Conservation (phyloP, 2,329 filamentous ascomycete species). For the Trichoderma citrinoviride region DNA sequence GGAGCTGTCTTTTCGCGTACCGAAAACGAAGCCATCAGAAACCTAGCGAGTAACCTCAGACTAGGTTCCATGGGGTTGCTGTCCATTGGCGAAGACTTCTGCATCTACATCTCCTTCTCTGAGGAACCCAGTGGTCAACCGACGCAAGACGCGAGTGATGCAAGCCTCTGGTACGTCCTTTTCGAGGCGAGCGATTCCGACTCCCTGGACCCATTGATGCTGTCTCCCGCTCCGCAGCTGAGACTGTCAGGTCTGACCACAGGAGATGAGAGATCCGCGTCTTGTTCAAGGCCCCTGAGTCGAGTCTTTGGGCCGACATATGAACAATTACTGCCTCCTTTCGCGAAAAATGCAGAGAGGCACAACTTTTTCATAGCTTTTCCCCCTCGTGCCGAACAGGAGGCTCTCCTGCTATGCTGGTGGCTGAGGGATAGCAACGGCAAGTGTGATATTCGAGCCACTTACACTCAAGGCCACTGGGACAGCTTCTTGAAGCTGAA, state of each 20-base stretch:
- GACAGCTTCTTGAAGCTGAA: slow-evolving; percentile 38
- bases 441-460: slow-evolving; percentile 43
- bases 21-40: slow-evolving; percentile 27
- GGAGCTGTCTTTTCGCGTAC: slow-evolving; percentile 26
- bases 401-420: slow-evolving; percentile 39
- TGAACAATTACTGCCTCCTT: slow-evolving; percentile 30
- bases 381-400: slow-evolving; percentile 37
- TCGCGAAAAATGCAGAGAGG: slow-evolving; percentile 16
- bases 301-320: slow-evolving; percentile 36
- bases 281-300: slow-evolving; percentile 28
- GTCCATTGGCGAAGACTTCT: slow-evolving; percentile 33
- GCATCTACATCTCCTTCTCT: slow-evolving; percentile 41
- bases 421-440: slow-evolving; percentile 46
- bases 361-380: slow-evolving; percentile 50
- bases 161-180: slow-evolving; percentile 38
- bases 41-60: slow-evolving; percentile 36
- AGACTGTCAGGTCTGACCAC: not conserved
- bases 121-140: slow-evolving; percentile 32
- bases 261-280: slow-evolving; percentile 7
- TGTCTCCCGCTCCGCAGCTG: slow-evolving; percentile 28
- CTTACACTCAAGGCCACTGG: slow-evolving; percentile 47
- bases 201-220: slow-evolving; percentile 25
- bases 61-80: slow-evolving; percentile 39
- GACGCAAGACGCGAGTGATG: slow-evolving; percentile 32
- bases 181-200: slow-evolving; percentile 33